Evolutionary conservation across 2,329 filamentous ascomycete genomes (phyloP).

Genomic region (Monosporascus sp.): DNA sequence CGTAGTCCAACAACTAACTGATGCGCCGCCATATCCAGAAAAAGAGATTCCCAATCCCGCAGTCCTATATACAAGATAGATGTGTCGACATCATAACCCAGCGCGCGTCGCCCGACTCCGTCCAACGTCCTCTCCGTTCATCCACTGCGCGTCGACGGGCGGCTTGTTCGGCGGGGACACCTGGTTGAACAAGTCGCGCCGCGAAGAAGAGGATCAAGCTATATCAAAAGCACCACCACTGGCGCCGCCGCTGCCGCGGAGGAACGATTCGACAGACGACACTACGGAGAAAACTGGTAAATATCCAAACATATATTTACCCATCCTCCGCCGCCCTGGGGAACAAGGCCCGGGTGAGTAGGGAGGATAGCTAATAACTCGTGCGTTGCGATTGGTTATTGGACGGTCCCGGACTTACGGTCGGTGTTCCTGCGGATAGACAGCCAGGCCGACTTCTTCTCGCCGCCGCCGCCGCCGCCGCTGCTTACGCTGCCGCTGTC

Average conservation of each 20-base stretch:
- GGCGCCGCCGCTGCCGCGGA: neutral
- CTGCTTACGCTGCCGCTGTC: constrained; percentile 21
- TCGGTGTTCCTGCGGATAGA: constrained; percentile 20
- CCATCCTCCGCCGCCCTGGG: too few relatives aligned
- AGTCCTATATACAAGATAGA: too few relatives aligned
- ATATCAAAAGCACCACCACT: too few relatives aligned
- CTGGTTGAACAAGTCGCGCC: neutral
- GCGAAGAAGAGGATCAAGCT: neutral
- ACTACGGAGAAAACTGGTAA: too few relatives aligned
- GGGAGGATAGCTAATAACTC: neutral
- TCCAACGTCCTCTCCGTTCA: neutral
- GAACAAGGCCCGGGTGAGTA: neutral
- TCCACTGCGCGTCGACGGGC: neutral
- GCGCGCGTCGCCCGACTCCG: neutral
- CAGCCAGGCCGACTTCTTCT: constrained; percentile 25
- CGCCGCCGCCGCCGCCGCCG: constrained; percentile 21
- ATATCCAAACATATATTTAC: too few relatives aligned
- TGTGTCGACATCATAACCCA: neutral
- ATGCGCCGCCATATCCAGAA: neutral
- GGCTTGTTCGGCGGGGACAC: neutral
- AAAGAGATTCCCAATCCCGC: neutral
- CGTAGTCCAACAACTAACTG: neutral
- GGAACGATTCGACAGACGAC: neutral
- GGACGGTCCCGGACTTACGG: constrained; percentile 12
- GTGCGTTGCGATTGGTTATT: neutral